Conservation (phyloP, 169 alveolate species). For the Cyclospora cayetanensis region DNA sequence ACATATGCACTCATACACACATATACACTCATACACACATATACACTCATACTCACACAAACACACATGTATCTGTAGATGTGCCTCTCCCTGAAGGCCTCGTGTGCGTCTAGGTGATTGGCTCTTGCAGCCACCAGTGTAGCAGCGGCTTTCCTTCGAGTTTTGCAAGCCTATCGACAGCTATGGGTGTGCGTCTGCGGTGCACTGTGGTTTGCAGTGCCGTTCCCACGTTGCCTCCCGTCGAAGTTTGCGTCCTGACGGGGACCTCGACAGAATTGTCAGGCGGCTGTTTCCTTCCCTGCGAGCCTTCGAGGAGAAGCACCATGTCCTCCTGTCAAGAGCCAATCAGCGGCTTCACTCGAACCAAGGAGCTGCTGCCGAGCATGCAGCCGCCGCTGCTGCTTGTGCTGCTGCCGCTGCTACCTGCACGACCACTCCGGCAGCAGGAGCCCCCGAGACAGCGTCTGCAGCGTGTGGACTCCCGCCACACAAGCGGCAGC, state of each 20-base stretch:
- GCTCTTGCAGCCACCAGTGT: too few relatives aligned
- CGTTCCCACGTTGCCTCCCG: slow-evolving; percentile 83
- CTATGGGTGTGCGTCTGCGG: too few relatives aligned
- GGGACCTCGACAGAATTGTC: slow-evolving; percentile 77
- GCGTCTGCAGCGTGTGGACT: not conserved
- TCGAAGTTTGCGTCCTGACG: slow-evolving; percentile 78
- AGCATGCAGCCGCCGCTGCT: not conserved
- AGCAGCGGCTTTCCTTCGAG: too few relatives aligned
- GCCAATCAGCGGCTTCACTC: slow-evolving; percentile 31
- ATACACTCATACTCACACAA: too few relatives aligned
- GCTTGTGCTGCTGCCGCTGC: not conserved
- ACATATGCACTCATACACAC: too few relatives aligned
- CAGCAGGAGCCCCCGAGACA: not conserved
- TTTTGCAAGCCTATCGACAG: too few relatives aligned
- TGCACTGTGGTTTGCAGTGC: slow-evolving; percentile 73
- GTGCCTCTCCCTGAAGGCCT: too few relatives aligned
- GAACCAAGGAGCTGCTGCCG: not conserved
- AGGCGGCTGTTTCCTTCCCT: slow-evolving; percentile 78
- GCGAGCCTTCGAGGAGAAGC: slow-evolving; percentile 64
- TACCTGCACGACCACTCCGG: too few relatives aligned
- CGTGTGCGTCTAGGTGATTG: too few relatives aligned
- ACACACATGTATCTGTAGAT: too few relatives aligned
- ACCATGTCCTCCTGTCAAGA: slow-evolving; percentile 33
- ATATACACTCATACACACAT: too few relatives aligned
- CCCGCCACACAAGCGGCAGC: not conserved